phyloP scores from a whole-genome alignment of 768 basidiomycete species.

The Lyophyllum semitale region DNA sequence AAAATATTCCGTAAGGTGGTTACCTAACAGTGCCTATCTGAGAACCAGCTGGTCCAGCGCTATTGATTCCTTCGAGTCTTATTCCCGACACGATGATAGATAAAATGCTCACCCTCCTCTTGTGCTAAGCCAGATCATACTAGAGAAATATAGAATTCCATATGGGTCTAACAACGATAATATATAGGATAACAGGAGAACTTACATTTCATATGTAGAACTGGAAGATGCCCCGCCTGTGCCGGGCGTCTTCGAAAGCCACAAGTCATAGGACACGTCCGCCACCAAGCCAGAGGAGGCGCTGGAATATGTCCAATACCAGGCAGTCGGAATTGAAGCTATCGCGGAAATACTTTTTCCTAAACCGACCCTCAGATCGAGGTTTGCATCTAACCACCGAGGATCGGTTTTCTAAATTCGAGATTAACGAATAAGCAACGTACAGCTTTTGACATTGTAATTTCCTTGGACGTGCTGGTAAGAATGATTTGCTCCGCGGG shows the following conservation, averaged over 20 bases:
- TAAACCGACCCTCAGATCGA: slow-evolving; percentile 21
- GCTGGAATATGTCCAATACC: slow-evolving; percentile 24
- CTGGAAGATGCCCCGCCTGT: slow-evolving; percentile 19
- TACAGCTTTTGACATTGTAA: slow-evolving; percentile 26
- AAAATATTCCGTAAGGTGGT: too few species aligned
- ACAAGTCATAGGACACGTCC: slow-evolving; percentile 26
- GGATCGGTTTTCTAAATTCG: too few species aligned
- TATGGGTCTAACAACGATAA: too few species aligned
- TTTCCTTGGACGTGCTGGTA: background rate
- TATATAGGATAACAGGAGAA: background rate
- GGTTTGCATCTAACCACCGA: slow-evolving; percentile 19
- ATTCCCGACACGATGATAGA: background rate
- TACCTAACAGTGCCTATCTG: slow-evolving; percentile 32
- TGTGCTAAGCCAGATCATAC: slow-evolving; percentile 37
- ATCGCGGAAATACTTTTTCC: slow-evolving; percentile 19
- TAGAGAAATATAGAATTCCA: slow-evolving; percentile 2
- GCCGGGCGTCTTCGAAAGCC: slow-evolving; percentile 19
- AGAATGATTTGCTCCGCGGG: too few species aligned
- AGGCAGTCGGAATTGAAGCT: slow-evolving; percentile 20
- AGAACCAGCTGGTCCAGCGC: slow-evolving; percentile 34
- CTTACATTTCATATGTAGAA: slow-evolving; percentile 29
- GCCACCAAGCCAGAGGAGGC: slow-evolving; percentile 25
- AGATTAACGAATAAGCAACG: background rate
- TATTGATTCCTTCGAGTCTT: slow-evolving; percentile 7
- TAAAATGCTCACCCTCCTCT: slow-evolving; percentile 28